A percentile compares a stretch with the other conserved stretches of the same genome.
Evolutionary conservation across 192 early-diverging fungal species (phyloP).

Genomic region (Borealophlyctis nickersoniae): DNA sequence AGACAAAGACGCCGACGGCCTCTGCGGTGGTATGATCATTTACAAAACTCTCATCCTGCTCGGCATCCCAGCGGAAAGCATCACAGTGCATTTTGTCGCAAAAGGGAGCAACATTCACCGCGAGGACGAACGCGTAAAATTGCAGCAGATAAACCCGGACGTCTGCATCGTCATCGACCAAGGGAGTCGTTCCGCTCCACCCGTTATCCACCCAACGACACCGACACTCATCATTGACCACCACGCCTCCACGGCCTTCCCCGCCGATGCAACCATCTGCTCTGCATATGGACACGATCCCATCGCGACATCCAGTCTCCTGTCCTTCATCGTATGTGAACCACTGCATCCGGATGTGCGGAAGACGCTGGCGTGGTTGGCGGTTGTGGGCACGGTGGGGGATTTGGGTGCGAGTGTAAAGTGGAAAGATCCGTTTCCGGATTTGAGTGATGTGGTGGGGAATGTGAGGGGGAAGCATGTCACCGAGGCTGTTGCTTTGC

Average conservation of each 20-base stretch:
- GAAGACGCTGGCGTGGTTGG: conserved; percentile 2
- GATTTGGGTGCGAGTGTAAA: conserved; percentile 4
- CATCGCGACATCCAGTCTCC: background rate
- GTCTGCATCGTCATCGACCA: conserved; percentile 8
- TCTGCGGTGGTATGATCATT: conserved; percentile 8
- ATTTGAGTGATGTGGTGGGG: background rate
- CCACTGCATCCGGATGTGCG: conserved; percentile 5
- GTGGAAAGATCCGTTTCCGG: conserved; percentile 11
- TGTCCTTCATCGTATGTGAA: conserved; percentile 3
- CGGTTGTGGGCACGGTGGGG: conserved; percentile 10
- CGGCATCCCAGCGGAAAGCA: background rate
- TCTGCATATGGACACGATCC: background rate
- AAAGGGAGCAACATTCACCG: conserved; percentile 8
- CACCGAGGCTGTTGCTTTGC: background rate
- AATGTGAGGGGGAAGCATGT: background rate
- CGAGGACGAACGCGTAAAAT: conserved; percentile 7
- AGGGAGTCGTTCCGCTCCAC: conserved; percentile 1
- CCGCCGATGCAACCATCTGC: background rate
- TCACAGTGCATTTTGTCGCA: conserved; percentile 5
- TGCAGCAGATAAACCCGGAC: background rate
- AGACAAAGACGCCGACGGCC: conserved; percentile 15
- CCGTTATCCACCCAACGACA: background rate
- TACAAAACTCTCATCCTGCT: conserved; percentile 1
- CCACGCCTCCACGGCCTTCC: conserved; percentile 6
- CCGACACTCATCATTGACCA: conserved; percentile 8